A percentile compares a stretch with the other conserved stretches of the same genome.
Evolutionary conservation across 805 yeast genomes (phyloP).

Genomic region (Nakazawaea laoshanensis): DNA sequence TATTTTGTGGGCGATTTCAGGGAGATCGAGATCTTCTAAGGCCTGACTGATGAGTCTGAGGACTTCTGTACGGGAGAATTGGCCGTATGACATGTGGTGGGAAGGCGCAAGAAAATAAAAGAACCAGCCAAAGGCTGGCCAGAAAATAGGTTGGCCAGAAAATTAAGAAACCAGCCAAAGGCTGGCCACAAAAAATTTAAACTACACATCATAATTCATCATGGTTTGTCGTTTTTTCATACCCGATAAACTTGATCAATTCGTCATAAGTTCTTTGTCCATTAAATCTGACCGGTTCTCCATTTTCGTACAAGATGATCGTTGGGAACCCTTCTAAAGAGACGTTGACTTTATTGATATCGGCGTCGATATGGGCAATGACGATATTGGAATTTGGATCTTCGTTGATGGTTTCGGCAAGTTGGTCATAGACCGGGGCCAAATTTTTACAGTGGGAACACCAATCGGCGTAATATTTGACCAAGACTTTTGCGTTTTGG

Average conservation of each 20-base stretch:
- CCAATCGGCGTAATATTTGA: conserved; percentile 96
- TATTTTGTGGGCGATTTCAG: conserved; percentile 26
- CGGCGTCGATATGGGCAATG: conserved; percentile 84
- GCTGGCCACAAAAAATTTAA: too few relatives aligned
- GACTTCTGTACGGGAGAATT: conserved; percentile 5
- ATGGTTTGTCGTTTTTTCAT: conserved; percentile 32
- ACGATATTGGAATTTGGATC: conserved; percentile 57
- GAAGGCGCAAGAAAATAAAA: too few relatives aligned
- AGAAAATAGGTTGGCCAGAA: too few relatives aligned
- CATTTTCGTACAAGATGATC: conserved; percentile 66
- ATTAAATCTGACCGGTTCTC: conserved; percentile 57
- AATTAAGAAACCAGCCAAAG: too few relatives aligned
- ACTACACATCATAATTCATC: conserved; percentile 3
- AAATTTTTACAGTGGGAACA: conserved; percentile 92
- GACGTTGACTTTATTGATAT: conserved; percentile 79
- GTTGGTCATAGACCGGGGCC: conserved; percentile 82
- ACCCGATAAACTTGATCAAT: conserved; percentile 74
- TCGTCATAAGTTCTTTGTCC: conserved; percentile 69
- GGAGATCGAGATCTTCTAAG: conserved; percentile 39
- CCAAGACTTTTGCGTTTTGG: conserved; percentile 54
- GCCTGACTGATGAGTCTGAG: conserved; percentile 35
- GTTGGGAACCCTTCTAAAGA: conserved; percentile 90
- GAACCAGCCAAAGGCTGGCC: too few relatives aligned
- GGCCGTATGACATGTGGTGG: too few relatives aligned
- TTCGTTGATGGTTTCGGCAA: conserved; percentile 59